Percentiles rank a stretch among this genome's conserved stretches.
Conservation (phyloP, 345 rosid genomes). For the Crucihimalaya himalaica region DNA sequence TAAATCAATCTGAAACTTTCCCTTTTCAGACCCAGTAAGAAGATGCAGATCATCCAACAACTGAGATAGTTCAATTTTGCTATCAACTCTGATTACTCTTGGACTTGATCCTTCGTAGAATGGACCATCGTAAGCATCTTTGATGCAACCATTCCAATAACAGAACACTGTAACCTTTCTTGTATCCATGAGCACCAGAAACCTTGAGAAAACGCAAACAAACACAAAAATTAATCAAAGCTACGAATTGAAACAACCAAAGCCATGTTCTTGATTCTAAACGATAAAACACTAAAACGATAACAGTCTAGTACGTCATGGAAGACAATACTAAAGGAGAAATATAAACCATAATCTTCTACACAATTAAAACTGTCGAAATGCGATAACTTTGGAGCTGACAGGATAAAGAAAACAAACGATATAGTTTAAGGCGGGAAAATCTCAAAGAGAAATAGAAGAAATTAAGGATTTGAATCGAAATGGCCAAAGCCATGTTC, state of each 20-base stretch:
- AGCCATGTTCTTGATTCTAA: neutral
- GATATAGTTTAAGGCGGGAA: neutral
- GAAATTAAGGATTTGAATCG: neutral
- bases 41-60: conserved; percentile 15
- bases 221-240: neutral
- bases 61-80: neutral
- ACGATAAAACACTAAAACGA: neutral
- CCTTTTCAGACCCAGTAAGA: conserved; percentile 21
- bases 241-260: neutral
- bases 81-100: conserved; percentile 24
- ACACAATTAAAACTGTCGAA: too few species aligned
- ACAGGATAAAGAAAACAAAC: neutral
- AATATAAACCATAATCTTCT: neutral
- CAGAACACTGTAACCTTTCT: conserved; percentile 20
- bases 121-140: conserved; percentile 32
- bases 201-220: neutral
- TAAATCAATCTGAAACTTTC: conserved; percentile 6
- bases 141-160: conserved; percentile 17
- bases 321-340: neutral
- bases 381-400: neutral
- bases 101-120: conserved; percentile 26
- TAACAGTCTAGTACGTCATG: neutral
- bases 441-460: neutral
- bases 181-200: neutral
- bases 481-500: neutral